Evolutionary conservation across 2,329 filamentous ascomycete genomes (phyloP).

Genomic region (Ophioceras dolichostomum): DNA sequence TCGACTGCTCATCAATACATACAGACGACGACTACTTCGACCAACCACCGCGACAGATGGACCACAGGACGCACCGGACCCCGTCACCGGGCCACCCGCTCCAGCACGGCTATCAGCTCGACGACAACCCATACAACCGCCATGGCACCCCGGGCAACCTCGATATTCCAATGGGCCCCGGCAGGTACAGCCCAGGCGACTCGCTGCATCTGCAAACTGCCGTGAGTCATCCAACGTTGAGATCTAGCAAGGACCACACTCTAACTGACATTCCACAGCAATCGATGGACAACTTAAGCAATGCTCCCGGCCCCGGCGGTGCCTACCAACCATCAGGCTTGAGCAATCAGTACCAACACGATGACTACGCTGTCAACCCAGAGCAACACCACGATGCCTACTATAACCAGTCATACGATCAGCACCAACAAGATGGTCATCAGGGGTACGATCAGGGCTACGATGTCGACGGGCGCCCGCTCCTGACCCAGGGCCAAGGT

Average conservation of each 20-base stretch:
- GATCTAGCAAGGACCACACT: conserved; percentile 7
- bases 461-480: conserved; percentile 61
- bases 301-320: conserved; percentile 16
- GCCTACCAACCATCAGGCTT: conserved; percentile 32
- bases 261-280: conserved; percentile 23
- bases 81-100: conserved; percentile 68
- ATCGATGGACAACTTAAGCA: conserved; percentile 37
- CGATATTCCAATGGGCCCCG: conserved; percentile 55
- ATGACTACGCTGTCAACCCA: conserved; percentile 67
- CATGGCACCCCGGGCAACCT: conserved; percentile 42
- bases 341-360: conserved; percentile 32
- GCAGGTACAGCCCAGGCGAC: conserved; percentile 53
- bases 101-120: conserved; percentile 67
- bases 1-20: conserved; percentile 6
- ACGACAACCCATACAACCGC: conserved; percentile 58
- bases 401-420: conserved; percentile 72
- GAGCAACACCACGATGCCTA: conserved; percentile 82
- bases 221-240: conserved; percentile 36
- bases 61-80: conserved; percentile 43
- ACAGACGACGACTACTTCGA: conserved; percentile 50
- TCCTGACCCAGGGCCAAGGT: too few species aligned
- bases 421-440: conserved; percentile 45
- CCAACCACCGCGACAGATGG: conserved; percentile 38
- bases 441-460: conserved; percentile 48
- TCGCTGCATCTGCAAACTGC: conserved; percentile 74